Percentiles rank a stretch among this genome's conserved stretches.
These are phyloP conservation scores for Verticillium albo-atrum DNA, from an alignment of 2,329 filamentous ascomycete genomes.

Conservation along the genomic window DNA sequence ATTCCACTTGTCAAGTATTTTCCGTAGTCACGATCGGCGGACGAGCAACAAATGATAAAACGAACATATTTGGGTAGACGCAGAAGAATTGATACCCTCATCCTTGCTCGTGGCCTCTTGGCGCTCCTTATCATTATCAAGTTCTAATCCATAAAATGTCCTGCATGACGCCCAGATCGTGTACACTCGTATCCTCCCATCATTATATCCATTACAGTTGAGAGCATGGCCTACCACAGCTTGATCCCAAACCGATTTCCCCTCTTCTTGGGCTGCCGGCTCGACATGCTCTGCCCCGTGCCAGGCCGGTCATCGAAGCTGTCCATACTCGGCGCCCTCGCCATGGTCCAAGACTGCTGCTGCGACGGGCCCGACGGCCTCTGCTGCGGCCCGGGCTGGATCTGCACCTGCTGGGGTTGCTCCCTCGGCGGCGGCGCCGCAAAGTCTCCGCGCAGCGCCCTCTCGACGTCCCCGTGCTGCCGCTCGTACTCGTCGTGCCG, in stretches of 20 bases:
- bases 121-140: neutral
- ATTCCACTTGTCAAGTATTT: no score
- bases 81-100: no score
- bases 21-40: no score
- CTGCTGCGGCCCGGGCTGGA: conserved; percentile 6
- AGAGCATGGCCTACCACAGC: neutral
- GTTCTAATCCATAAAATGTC: neutral
- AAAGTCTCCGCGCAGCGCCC: conserved; percentile 35
- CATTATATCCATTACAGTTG: neutral
- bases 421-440: conserved; percentile 1
- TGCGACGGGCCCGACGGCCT: neutral
- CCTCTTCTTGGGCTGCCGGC: neutral
- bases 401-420: conserved; percentile 4
- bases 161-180: no score
- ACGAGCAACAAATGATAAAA: no score
- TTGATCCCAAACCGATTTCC: neutral
- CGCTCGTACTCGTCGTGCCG: conserved; percentile 40
- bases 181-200: neutral
- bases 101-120: no score
- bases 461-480: conserved; percentile 35
- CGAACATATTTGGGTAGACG: no score
- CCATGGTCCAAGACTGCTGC: conserved; percentile 2
- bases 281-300: neutral
- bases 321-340: neutral
- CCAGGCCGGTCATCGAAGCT: conserved; percentile 1